Evolutionary conservation across 1,284 basidiomycete species (phyloP).

Genomic region (Phylloboletellus chloephorus): DNA sequence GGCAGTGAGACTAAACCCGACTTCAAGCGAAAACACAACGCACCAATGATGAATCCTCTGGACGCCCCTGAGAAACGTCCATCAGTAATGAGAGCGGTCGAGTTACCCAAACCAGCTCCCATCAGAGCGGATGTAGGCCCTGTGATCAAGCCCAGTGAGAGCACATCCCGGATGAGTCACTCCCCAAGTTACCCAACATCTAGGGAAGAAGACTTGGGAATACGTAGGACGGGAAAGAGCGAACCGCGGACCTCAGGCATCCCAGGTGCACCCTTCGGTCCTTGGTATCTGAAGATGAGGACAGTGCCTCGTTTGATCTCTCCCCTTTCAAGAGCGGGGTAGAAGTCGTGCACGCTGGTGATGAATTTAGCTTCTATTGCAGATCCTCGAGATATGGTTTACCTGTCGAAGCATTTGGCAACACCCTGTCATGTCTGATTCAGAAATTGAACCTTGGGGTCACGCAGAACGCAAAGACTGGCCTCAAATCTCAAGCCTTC

Average conservation of each 20-base stretch:
- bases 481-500: slow-evolving; percentile 88
- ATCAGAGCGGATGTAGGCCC: slow-evolving; percentile 88
- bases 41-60: slow-evolving; percentile 60
- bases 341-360: slow-evolving; percentile 74
- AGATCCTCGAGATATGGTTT: slow-evolving; percentile 1
- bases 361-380: slow-evolving; percentile 4
- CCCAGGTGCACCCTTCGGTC: slow-evolving; percentile 92
- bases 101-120: slow-evolving; percentile 87
- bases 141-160: slow-evolving; percentile 25
- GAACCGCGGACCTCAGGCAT: slow-evolving; percentile 77
- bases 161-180: not conserved
- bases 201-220: slow-evolving; percentile 14
- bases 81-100: slow-evolving; percentile 93
- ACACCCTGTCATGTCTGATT: slow-evolving; percentile 42
- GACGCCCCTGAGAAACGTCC: slow-evolving; percentile 90
- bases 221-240: slow-evolving; percentile 9
- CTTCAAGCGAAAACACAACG: slow-evolving; percentile 25
- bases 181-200: slow-evolving; percentile 43
- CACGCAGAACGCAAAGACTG: slow-evolving; percentile 14
- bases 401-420: slow-evolving; percentile 77
- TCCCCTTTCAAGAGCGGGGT: slow-evolving; percentile 76
- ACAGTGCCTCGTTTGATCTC: slow-evolving; percentile 84
- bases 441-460: slow-evolving; percentile 4
- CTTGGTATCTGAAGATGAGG: slow-evolving; percentile 91
- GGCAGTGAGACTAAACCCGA: slow-evolving; percentile 2